A percentile compares a stretch with the other conserved stretches of the same genome.
Conservation (phyloP, 108 stramenopile species). For the Aurantiochytrium sp. region DNA sequence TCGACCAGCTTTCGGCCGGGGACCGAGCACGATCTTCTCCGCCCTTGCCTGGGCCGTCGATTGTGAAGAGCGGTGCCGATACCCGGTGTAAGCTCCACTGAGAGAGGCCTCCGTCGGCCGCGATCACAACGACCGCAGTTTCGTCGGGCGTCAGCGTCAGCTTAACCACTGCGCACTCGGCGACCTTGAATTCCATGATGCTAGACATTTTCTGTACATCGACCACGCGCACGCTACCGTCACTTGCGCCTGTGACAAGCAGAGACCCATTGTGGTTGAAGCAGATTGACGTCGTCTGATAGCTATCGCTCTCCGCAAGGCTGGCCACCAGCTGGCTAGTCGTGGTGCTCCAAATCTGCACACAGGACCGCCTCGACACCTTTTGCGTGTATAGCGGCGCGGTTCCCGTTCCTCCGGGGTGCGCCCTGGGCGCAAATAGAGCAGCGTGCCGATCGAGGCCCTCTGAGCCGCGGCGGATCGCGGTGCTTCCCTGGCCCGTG, state of each 20-base stretch:
- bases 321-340: not conserved
- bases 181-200: not conserved
- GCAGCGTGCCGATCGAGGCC: not conserved
- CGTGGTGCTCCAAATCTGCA: not conserved
- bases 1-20: too few species aligned
- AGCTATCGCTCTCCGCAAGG: not conserved
- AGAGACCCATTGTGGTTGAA: slow-evolving; percentile 30
- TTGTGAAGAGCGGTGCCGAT: not conserved
- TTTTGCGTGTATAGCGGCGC: not conserved
- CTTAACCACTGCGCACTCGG: not conserved
- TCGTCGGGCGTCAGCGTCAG: not conserved
- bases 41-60: not conserved
- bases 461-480: not conserved
- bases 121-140: not conserved
- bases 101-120: not conserved
- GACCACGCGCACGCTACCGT: not conserved
- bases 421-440: not conserved
- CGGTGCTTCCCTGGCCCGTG: not conserved
- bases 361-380: not conserved
- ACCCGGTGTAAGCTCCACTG: slow-evolving; percentile 15
- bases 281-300: not conserved
- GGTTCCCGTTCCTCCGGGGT: not conserved
- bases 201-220: not conserved
- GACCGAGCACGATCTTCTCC: too few species aligned
- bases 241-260: not conserved